A percentile compares a stretch with the other conserved stretches of the same genome.
Conservation (phyloP, 108 stramenopile species). For the Skeletonema costatum region DNA sequence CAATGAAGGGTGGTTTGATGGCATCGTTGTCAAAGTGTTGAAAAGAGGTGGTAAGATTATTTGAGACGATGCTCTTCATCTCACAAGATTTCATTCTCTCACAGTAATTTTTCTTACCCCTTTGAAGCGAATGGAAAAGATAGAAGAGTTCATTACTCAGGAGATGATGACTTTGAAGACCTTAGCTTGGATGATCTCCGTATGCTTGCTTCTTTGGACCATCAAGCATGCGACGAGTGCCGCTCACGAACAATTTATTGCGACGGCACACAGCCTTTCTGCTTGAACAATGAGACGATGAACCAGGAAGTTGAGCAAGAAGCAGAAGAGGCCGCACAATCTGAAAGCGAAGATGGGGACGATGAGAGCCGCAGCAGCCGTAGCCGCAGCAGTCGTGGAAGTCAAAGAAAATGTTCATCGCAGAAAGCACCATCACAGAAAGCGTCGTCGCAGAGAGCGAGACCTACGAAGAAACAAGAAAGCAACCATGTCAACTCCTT, state of each 20-base stretch:
- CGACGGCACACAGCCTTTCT: background rate
- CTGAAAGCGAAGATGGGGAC: background rate
- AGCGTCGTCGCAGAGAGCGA: background rate
- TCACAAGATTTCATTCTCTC: background rate
- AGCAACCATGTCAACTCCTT: background rate
- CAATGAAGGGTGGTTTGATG: constrained; percentile 17
- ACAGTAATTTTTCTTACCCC: background rate
- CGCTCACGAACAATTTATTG: background rate
- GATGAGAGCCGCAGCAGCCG: background rate
- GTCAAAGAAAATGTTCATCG: background rate
- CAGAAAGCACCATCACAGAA: background rate
- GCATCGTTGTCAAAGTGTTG: constrained; percentile 22
- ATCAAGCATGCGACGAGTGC: background rate
- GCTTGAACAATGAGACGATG: background rate
- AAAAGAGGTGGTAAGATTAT: constrained; percentile 6
- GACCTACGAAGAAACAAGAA: background rate
- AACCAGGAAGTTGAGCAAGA: background rate
- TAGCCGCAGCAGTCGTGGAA: background rate
- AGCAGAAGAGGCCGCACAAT: background rate
- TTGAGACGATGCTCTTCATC: background rate
- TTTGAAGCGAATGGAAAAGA: constrained; percentile 22
- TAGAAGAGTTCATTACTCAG: constrained; percentile 20
- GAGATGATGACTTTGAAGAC: constrained; percentile 30
- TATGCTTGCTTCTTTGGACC: constrained; percentile 2
- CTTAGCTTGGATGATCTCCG: constrained; percentile 19